Conservation (phyloP, 257 asterid genomes). For the Ballota nigra region DNA sequence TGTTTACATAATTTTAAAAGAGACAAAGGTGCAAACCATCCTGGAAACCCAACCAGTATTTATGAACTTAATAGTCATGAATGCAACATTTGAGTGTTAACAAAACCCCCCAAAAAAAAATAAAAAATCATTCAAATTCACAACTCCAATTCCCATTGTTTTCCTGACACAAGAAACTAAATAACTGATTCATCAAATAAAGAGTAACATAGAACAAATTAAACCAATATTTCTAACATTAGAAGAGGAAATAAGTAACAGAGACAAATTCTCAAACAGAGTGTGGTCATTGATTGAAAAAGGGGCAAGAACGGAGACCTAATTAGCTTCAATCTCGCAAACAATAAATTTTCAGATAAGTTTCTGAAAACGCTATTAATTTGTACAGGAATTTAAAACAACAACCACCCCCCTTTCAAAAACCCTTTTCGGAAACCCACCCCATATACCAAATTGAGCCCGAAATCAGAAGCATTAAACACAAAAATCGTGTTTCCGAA, state of each 20-base stretch:
- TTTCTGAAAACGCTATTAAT: background rate
- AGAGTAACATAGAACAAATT: background rate
- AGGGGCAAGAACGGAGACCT: background rate
- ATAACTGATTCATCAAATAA: background rate
- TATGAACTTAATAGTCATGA: background rate
- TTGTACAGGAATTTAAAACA: background rate
- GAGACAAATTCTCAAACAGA: background rate
- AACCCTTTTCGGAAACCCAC: background rate
- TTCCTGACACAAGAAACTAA: background rate
- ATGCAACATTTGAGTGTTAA: background rate
- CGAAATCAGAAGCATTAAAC: background rate
- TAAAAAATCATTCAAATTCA: conserved; percentile 1
- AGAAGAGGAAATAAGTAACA: background rate
- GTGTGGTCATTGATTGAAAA: background rate
- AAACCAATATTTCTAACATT: background rate
- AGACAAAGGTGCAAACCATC: background rate
- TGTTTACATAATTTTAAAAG: background rate
- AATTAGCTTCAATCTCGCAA: background rate
- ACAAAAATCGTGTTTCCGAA: no score
- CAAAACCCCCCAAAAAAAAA: no score
- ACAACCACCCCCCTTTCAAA: background rate
- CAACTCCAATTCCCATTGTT: background rate
- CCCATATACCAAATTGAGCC: background rate
- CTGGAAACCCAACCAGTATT: conserved; percentile 8
- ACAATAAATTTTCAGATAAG: background rate